Evolutionary conservation across 805 yeast genomes (phyloP).

Genomic region (Brettanomyces sp.): DNA sequence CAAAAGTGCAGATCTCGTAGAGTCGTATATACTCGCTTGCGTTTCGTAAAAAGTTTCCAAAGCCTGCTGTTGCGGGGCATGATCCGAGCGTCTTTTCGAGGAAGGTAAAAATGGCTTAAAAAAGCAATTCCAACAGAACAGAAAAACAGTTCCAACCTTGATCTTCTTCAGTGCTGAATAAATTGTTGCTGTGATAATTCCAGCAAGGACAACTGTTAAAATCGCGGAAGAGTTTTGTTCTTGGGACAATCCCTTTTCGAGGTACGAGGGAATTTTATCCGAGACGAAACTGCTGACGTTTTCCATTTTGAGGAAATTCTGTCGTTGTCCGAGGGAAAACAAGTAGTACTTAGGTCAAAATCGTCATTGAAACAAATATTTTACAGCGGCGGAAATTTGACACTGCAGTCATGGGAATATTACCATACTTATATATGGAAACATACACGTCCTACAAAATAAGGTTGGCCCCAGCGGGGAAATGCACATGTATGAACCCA

Average conservation of each 20-base stretch:
- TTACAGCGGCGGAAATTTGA: no score
- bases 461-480: no score
- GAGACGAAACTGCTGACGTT: not conserved
- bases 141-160: conserved; percentile 11
- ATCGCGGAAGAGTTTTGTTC: not conserved
- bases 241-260: not conserved
- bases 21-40: conserved; percentile 71
- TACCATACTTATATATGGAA: no score
- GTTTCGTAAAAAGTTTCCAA: conserved; percentile 64
- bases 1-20: conserved; percentile 55
- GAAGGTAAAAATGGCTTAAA: conserved; percentile 44
- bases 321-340: no score
- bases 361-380: no score
- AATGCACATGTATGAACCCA: no score
- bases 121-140: conserved; percentile 44
- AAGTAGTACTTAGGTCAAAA: no score
- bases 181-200: not conserved
- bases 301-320: not conserved
- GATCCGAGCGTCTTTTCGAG: conserved; percentile 17
- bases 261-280: not conserved
- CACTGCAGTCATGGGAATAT: no score
- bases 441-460: no score
- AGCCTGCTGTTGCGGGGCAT: conserved; percentile 38
- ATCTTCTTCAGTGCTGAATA: conserved; percentile 3
- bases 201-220: not conserved